phyloP scores from a whole-genome alignment of 2,329 filamentous ascomycete species.

The Trichophyton rubrum region DNA sequence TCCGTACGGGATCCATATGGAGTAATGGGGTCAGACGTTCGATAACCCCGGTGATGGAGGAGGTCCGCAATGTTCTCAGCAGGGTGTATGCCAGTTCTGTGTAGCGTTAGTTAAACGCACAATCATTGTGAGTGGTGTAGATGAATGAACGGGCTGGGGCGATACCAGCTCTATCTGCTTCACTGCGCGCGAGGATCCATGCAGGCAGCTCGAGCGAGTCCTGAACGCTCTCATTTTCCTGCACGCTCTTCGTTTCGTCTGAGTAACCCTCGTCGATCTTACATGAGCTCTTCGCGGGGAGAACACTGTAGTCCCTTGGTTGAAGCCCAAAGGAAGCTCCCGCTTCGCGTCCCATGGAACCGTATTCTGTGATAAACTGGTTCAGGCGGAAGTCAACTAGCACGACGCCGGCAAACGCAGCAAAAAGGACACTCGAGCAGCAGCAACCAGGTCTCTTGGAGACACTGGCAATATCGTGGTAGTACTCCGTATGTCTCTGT shows the following conservation, averaged over 20 bases:
- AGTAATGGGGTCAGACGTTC: conserved; percentile 68
- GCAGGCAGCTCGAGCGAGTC: conserved; percentile 38
- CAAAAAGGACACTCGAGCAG: not conserved
- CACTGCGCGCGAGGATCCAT: conserved; percentile 43
- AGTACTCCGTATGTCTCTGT: no score
- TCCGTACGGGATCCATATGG: conserved; percentile 80
- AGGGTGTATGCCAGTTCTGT: conserved; percentile 70
- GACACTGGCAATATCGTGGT: no score
- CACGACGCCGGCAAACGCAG: not conserved
- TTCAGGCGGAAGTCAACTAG: not conserved
- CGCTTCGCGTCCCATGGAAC: not conserved
- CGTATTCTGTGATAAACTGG: not conserved
- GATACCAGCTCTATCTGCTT: conserved; percentile 44
- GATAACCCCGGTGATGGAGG: conserved; percentile 66
- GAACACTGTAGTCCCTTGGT: not conserved
- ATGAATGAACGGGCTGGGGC: not conserved
- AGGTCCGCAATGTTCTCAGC: conserved; percentile 65
- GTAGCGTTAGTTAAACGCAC: not conserved
- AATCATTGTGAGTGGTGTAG: not conserved
- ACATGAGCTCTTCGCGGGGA: conserved; percentile 25
- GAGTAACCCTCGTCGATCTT: conserved; percentile 78
- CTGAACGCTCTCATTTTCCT: conserved; percentile 29
- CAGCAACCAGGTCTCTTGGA: no score
- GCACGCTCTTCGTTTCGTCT: conserved; percentile 50
- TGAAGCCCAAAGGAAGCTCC: not conserved